Evolutionary conservation across 495 filamentous ascomycete species (phyloP).

Genomic region (Daldinia caldariorum): DNA sequence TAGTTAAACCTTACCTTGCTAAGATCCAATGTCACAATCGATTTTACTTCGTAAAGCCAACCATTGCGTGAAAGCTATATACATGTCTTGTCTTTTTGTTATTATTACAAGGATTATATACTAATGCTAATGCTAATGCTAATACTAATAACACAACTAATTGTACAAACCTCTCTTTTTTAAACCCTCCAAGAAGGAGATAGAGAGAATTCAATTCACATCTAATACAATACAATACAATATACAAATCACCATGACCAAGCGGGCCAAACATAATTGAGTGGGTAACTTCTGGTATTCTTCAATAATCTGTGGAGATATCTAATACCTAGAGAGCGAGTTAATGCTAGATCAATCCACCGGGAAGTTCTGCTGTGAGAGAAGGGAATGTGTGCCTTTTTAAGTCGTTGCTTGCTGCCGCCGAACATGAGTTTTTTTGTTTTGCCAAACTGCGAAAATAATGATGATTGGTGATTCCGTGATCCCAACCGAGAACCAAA

Average conservation of each 20-base stretch:
- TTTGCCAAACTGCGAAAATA: conserved; percentile 43
- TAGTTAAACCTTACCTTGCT: too few relatives aligned
- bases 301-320: conserved; percentile 52
- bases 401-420: conserved; percentile 26
- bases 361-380: conserved; percentile 24
- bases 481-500: conserved; percentile 35
- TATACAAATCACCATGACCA: neutral
- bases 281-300: conserved; percentile 69
- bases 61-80: neutral
- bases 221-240: neutral
- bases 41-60: neutral
- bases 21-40: too few relatives aligned
- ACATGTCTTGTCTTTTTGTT: neutral
- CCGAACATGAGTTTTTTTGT: conserved; percentile 21
- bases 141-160: neutral
- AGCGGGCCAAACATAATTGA: conserved; percentile 36
- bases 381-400: neutral
- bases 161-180: neutral
- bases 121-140: neutral
- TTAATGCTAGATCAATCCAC: conserved; percentile 55
- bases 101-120: conserved; percentile 4
- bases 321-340: conserved; percentile 67
- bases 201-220: neutral
- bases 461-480: conserved; percentile 10
- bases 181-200: too few relatives aligned